Conservation (phyloP, 345 rosid genomes). For the Salix caprea region DNA sequence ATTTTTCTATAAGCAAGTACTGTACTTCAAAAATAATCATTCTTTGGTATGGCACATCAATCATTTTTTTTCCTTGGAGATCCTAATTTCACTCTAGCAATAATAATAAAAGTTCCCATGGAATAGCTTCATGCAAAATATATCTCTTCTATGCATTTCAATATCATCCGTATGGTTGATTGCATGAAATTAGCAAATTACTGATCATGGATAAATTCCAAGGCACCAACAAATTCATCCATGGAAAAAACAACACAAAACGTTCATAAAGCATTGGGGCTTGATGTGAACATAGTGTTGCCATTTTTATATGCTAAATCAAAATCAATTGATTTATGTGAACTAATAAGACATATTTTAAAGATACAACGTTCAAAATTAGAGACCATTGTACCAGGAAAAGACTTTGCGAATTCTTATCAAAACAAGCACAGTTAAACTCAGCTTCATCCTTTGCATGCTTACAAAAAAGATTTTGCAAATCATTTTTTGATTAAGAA, state of each 20-base stretch:
- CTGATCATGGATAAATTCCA: neutral
- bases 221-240: neutral
- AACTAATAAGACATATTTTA: neutral
- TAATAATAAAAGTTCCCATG: neutral
- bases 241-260: too few relatives aligned
- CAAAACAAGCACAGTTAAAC: neutral
- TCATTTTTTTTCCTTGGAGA: neutral
- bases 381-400: too few relatives aligned
- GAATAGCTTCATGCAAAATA: neutral
- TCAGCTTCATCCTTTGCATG: neutral
- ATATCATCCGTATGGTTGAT: neutral
- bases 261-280: neutral
- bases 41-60: neutral
- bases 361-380: neutral
- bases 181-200: neutral
- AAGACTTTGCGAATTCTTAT: neutral
- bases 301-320: neutral
- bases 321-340: neutral
- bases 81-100: neutral
- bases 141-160: neutral
- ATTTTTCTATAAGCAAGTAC: neutral
- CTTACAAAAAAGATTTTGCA: neutral
- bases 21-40: neutral
- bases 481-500: neutral
- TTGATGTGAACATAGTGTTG: neutral